A percentile compares a stretch with the other conserved stretches of the same genome.
phyloP scores from a whole-genome alignment of 1,284 basidiomycete genomes.

The Boletus smithii region DNA sequence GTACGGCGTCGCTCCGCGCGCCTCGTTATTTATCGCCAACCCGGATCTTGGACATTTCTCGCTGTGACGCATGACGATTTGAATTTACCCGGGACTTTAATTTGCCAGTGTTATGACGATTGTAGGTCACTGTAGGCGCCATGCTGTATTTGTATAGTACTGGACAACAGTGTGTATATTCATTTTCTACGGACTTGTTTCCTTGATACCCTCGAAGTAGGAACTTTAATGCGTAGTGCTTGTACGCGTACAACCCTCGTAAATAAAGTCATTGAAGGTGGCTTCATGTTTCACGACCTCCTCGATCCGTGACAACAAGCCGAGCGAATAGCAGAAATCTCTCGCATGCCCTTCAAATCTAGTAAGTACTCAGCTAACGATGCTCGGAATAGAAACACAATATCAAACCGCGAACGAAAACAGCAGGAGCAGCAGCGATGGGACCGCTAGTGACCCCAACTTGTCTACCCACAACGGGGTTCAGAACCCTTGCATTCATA shows the following conservation, averaged over 20 bases:
- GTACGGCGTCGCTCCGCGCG: constrained; percentile 47
- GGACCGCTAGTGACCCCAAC: constrained; percentile 4
- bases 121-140: constrained; percentile 4
- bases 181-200: background rate
- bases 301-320: background rate
- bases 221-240: background rate
- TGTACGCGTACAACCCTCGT: background rate
- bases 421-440: background rate
- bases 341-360: background rate
- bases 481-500: background rate
- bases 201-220: constrained; percentile 9
- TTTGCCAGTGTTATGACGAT: background rate
- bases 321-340: background rate
- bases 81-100: constrained; percentile 3
- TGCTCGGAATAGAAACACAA: background rate
- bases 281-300: background rate
- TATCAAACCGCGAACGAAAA: background rate
- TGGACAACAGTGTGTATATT: constrained; percentile 4
- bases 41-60: constrained; percentile 36
- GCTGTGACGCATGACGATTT: constrained; percentile 14
- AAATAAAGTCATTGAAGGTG: background rate
- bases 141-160: constrained; percentile 9
- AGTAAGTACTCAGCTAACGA: background rate
- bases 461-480: constrained; percentile 1
- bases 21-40: constrained; percentile 50